Evolutionary conservation across 2,329 filamentous ascomycete species (phyloP), one percentile per base, ranked within the genome.

Genomic region (Penicillium sp.): DNA sequence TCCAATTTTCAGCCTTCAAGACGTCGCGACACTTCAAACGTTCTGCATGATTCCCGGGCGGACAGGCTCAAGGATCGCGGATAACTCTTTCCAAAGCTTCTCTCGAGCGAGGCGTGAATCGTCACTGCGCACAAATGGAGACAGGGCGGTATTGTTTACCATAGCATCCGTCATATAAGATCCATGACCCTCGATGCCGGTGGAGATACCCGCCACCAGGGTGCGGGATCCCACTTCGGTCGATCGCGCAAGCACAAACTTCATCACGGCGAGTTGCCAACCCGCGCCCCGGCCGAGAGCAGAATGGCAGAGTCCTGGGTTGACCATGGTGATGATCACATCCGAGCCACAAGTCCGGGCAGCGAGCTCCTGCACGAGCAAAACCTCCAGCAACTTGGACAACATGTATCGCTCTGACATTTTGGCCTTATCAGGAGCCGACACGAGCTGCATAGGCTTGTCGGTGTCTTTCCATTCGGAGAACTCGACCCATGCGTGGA

Each of bases 231-330:
- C 83, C 3, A 76, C 74, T 70, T 85, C 83, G 0, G 79, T 76
- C 0, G 75, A 75, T 20, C 82, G 73, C 1, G 76, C 81, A 11
- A 73, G 54, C 25, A 74, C 71, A 38, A 80, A 37, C 10, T 76
- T 56, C 49, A 67, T 37, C 3, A 67, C 1, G 8, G 17, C 15
- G 8, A 68, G 22, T 1, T 8, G 6, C 5, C 68, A 54, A 0
- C 62, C 41, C 0, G 53, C 28, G 0, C 83, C 77, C 1, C 83
- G 74, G 5, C 63, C 66, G 1, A 86, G 72, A 25, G 78, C 72
- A 0, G 81, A 80, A 42, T 83, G 75, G 67, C 84, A 86, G 34
- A 82, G 73, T 1, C 84, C 84, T 0, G 84, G 84, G 57, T 83
- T 84, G 20, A 83, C 61, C 60, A 76, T 75, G 65, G 84, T 86